A percentile compares a stretch with the other conserved stretches of the same genome.
Evolutionary conservation across 2,329 filamentous ascomycete genomes (phyloP).

Genomic region (Botrytis porri): DNA sequence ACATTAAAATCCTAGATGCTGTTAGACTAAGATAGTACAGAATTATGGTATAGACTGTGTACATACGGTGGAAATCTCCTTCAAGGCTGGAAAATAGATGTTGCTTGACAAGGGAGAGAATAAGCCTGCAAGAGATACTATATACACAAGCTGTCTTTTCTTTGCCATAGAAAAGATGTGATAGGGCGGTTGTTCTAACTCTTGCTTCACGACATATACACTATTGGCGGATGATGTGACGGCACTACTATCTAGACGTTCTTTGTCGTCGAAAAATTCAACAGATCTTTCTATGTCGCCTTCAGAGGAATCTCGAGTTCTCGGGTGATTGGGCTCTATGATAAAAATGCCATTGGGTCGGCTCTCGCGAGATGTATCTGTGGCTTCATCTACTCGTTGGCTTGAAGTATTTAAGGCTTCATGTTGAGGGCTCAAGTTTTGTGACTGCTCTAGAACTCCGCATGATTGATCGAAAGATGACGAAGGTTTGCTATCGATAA

Average conservation of each 20-base stretch:
- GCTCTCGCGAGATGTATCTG: background rate
- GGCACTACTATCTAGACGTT: background rate
- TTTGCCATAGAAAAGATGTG: conserved; percentile 34
- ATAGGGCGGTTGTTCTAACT: conserved; percentile 24
- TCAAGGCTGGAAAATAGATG: conserved; percentile 28
- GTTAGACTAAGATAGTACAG: background rate
- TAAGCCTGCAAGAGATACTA: conserved; percentile 31
- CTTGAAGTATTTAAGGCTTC: background rate
- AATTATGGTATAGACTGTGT: background rate
- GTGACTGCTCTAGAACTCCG: background rate
- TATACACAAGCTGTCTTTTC: conserved; percentile 47
- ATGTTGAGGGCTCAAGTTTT: background rate
- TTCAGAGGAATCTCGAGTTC: background rate
- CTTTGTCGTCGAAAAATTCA: conserved; percentile 6
- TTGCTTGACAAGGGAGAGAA: conserved; percentile 27
- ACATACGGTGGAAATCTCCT: conserved; percentile 9
- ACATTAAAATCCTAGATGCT: conserved; percentile 9
- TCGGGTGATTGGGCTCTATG: conserved; percentile 7
- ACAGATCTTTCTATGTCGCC: background rate
- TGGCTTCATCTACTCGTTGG: background rate
- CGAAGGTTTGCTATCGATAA: conserved; percentile 4
- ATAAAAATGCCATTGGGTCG: conserved; percentile 8
- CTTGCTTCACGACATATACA: conserved; percentile 2
- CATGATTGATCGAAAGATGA: background rate
- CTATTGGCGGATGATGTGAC: conserved; percentile 6